Conservation (phyloP, 2,329 filamentous ascomycete genomes). For the Diaporthe longicolla region DNA sequence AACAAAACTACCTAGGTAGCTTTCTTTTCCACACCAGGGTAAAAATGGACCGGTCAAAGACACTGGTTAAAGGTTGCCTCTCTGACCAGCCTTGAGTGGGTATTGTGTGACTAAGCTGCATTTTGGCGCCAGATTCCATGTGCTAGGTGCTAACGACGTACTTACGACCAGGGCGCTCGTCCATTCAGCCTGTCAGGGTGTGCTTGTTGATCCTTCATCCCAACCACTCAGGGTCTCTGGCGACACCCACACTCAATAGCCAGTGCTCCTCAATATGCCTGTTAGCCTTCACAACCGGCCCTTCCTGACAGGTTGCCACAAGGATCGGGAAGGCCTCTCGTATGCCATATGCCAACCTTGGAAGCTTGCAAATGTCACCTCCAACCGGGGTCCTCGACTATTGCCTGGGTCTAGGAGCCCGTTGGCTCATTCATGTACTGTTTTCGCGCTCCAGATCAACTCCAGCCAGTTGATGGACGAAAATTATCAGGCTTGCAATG, state of each 20-base stretch:
- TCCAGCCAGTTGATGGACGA: background rate
- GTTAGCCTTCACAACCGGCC: background rate
- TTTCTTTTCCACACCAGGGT: no score
- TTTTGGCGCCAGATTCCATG: background rate
- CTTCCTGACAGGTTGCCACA: background rate
- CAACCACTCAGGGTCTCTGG: background rate
- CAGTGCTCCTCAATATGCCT: background rate
- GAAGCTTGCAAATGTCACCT: background rate
- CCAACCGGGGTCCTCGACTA: background rate
- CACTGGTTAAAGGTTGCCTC: background rate
- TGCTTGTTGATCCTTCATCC: conserved; percentile 19
- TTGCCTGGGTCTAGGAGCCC: background rate
- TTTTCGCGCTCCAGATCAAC: background rate
- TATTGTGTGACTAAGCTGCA: background rate
- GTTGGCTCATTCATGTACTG: background rate
- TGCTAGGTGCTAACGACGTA: background rate
- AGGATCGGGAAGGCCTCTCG: background rate
- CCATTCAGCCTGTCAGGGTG: background rate
- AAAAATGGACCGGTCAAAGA: background rate
- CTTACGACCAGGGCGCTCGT: background rate
- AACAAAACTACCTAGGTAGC: no score
- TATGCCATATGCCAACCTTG: background rate
- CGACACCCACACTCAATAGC: background rate
- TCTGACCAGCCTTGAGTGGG: no score
- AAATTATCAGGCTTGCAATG: background rate